Evolutionary conservation across 306 rosid species (phyloP).

Genomic region (Quercus wislizeni): DNA sequence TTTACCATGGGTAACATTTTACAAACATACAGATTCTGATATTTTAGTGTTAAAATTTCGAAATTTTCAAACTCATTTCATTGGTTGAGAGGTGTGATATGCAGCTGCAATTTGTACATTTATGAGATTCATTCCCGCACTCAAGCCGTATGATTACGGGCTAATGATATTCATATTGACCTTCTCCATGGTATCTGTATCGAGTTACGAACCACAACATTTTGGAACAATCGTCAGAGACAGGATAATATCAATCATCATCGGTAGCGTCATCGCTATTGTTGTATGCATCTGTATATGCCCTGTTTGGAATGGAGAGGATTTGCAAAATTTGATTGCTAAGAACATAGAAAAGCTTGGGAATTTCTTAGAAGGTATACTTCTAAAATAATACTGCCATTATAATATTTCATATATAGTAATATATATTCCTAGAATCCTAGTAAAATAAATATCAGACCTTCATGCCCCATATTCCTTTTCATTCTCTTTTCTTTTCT

Average conservation of each 20-base stretch:
- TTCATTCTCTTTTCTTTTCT: too few species aligned
- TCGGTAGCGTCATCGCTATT: slow-evolving; percentile 29
- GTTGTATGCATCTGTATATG: slow-evolving; percentile 34
- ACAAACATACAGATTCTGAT: not conserved
- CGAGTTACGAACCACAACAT: slow-evolving; percentile 25
- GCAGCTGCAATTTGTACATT: slow-evolving; percentile 44
- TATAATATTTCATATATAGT: too few species aligned
- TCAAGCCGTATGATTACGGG: slow-evolving; percentile 59
- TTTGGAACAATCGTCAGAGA: slow-evolving; percentile 19
- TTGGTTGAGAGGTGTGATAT: not conserved
- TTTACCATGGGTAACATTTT: slow-evolving; percentile 15
- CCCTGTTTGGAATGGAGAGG: slow-evolving; percentile 53
- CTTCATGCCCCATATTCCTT: too few species aligned
- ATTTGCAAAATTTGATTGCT: slow-evolving; percentile 39
- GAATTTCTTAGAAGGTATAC: slow-evolving; percentile 36
- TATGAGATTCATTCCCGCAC: slow-evolving; percentile 38
- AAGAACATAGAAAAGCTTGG: slow-evolving; percentile 39
- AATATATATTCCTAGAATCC: not conserved
- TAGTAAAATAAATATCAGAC: too few species aligned
- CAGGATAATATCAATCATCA: slow-evolving; percentile 34
- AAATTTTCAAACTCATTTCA: not conserved
- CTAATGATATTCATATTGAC: slow-evolving; percentile 47
- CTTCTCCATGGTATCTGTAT: slow-evolving; percentile 43
- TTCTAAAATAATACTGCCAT: too few species aligned
- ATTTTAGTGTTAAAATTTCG: too few species aligned